Base-by-base conservation (phyloP, 805 yeast genomes). In the Starmerella cellae region DNA sequence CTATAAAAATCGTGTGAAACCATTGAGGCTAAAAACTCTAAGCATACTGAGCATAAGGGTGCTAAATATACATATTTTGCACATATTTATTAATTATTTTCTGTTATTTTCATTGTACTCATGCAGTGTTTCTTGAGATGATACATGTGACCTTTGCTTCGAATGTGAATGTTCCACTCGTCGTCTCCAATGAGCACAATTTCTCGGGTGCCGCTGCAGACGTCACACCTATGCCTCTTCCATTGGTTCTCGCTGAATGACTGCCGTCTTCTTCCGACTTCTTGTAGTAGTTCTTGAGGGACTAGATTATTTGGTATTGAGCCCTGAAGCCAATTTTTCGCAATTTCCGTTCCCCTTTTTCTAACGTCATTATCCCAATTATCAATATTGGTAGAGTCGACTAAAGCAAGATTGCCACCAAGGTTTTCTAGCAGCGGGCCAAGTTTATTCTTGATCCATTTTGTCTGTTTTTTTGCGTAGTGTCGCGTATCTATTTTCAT, bases 401-500 rank as follows among this genome's bases (percentile, higher is more conserved):
- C 60, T 0, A 84, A 54, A 47, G 72, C 82, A 16, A 49, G 26
- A 1, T 24, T 14, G 0, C 84, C 84, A 1, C 82, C 82, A 38
- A 76, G 66, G 26, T 69, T 66, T 17, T 60, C 58, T 17, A 78
- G 57, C 58, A 79, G 85, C 0, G 76, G 73, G 0, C 77, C 68
- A 13, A 91, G 60, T 45, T 75, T 66, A 50, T 79, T 82, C 38
- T 71, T 69, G 47, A 91, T 85, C 96, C 97, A 91, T 57, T 84
- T 85, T 11, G 84, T 76, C 57, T 91, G 98, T 47, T 72, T 71
- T 48, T 77, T 78, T 1, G 97, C 94, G 60, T 91, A 91, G 54
- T 79, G 81, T 42, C 94, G 63, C 0, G 98, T 91, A 33, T 79
- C 67, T 0, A 74, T 62, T 57, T 88, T 87, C 97, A 91, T 91